Percentiles rank a stretch among this genome's conserved stretches.
Evolutionary conservation across 257 asterid genomes (phyloP).

Genomic region (Lycium barbarum): DNA sequence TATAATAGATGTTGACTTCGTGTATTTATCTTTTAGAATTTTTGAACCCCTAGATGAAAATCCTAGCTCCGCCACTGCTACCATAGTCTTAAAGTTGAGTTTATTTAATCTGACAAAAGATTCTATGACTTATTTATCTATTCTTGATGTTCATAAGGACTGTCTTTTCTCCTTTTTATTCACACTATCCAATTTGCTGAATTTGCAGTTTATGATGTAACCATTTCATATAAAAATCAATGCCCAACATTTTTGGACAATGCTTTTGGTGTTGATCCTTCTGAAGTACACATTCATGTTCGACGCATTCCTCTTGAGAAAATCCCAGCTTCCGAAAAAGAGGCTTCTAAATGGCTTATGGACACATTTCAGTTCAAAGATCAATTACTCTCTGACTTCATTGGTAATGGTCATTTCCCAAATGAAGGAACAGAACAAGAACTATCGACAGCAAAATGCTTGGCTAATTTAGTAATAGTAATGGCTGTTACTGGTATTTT

Average conservation of each 20-base stretch:
- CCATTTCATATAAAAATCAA: conserved; percentile 71
- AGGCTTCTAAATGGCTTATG: conserved; percentile 66
- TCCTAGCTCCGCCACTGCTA: too few species aligned
- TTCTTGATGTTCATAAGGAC: not conserved
- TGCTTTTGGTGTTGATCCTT: conserved; percentile 79
- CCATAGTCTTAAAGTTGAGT: not conserved
- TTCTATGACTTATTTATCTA: not conserved
- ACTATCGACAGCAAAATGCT: conserved; percentile 62
- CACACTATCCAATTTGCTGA: conserved; percentile 46
- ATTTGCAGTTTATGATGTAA: conserved; percentile 83
- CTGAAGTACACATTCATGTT: conserved; percentile 84
- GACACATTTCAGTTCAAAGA: conserved; percentile 69
- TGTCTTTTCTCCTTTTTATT: conserved; percentile 19
- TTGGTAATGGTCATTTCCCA: conserved; percentile 64
- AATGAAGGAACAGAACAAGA: conserved; percentile 60
- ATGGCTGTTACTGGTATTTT: conserved; percentile 56
- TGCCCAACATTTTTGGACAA: conserved; percentile 88
- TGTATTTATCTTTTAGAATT: too few species aligned
- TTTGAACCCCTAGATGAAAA: too few species aligned
- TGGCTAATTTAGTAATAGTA: conserved; percentile 55
- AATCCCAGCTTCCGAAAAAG: conserved; percentile 60
- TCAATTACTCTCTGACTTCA: conserved; percentile 65
- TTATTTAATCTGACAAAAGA: not conserved
- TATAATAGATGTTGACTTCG: too few species aligned
- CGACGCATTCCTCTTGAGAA: conserved; percentile 57